Base-by-base conservation (phyloP, 192 early-diverging fungal genomes). In the Gonapodya prolifera region DNA sequence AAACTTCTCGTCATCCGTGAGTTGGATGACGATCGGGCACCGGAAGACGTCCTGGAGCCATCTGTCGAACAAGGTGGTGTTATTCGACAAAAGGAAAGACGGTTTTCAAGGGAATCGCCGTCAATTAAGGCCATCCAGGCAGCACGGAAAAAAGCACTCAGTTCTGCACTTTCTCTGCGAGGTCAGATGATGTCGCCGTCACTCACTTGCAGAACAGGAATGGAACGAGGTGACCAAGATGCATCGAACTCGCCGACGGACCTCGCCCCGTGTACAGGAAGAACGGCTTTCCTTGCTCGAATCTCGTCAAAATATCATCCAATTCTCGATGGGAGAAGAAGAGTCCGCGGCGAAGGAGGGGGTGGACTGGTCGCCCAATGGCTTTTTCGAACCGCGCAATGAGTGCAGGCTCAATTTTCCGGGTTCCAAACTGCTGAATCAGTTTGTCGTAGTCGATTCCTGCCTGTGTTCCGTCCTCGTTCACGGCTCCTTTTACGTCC, bases 1-100 rank as follows among this genome's bases (percentile, higher is more conserved):
- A 83, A 94, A 99, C 88, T 98, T 99, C 86, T 99, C 97, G 81
- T 99, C 97, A 81, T 99, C 97, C 77, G 97, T 99, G 78, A 99
- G 87, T 83, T 99, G 97, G 76, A 99, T 92, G 1, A 99, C 97
- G 32, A 98, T 80, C 32, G 96, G 95, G 1, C 92, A 94, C 81
- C 96, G 91, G 88, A 99, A 99, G 32, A 93, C 89, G 33, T 99
- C 97, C 82, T 99, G 97, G 69, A 99, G 86, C 91, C 91, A 97
- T 81, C 91, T 92, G 82, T 35, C 29, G 35, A 13, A 0, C 1
- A 76, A 30, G 45, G 13, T n/a, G 45, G 30, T 30, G 8, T 29
- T 31, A 2, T 76, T 30, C 35, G 1, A 75, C 0, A 31, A 0
- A n/a, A 75, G 33, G 0, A 75, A 23, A n/a, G n/a, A n/a, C n/a